Evolutionary conservation across 164 flowering plant genomes (phyloP).

Genomic region (Paratinospora sagittata): DNA sequence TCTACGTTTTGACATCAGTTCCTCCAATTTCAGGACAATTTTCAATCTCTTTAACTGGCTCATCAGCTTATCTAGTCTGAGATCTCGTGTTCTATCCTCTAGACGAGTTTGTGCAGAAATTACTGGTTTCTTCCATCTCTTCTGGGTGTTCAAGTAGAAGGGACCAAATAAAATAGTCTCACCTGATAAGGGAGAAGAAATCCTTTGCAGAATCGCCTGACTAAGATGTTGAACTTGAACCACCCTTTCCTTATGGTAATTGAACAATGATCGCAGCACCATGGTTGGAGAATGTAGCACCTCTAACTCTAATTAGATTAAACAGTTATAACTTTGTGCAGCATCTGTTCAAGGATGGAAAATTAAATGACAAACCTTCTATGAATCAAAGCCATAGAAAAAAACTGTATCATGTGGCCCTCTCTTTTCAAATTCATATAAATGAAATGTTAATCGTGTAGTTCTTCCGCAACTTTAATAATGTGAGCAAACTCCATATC

Average conservation of each 20-base stretch:
- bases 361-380: neutral
- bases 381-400: neutral
- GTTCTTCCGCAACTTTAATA: too few species aligned
- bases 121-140: slow-evolving; percentile 64
- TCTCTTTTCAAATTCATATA: neutral
- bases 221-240: slow-evolving; percentile 7
- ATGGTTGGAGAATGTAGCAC: neutral
- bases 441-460: too few species aligned
- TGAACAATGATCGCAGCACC: slow-evolving; percentile 14
- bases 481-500: too few species aligned
- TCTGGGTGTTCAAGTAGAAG: slow-evolving; percentile 43
- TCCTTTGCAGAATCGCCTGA: slow-evolving; percentile 9
- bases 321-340: neutral
- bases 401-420: neutral
- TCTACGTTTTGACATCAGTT: slow-evolving; percentile 44
- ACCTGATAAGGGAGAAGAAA: slow-evolving; percentile 14
- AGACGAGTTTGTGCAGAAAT: slow-evolving; percentile 68
- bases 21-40: slow-evolving; percentile 37
- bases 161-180: slow-evolving; percentile 43
- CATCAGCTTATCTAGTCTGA: slow-evolving; percentile 49
- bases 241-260: slow-evolving; percentile 4
- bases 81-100: slow-evolving; percentile 66
- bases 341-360: neutral
- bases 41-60: slow-evolving; percentile 36
- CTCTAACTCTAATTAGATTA: neutral